Percentiles rank a stretch among this genome's conserved stretches.
These are phyloP conservation scores for Colletotrichum echinochloae DNA, from an alignment of 2,329 filamentous ascomycete genomes.

Conservation along the genomic window DNA sequence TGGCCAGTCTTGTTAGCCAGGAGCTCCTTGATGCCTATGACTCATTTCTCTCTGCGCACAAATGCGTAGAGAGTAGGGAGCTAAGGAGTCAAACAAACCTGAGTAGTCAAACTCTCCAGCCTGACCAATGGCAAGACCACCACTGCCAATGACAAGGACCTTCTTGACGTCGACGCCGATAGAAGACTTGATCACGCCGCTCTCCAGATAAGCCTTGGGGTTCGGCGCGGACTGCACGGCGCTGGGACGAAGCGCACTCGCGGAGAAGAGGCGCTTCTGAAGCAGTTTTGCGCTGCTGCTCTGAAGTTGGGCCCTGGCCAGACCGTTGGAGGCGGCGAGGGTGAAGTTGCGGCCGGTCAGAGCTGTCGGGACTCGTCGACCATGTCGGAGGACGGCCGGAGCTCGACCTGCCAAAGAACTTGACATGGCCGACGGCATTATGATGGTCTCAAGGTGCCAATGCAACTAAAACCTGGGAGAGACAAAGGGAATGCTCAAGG, in stretches of 20 bases:
- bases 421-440: conserved; percentile 56
- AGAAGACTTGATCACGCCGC: conserved; percentile 84
- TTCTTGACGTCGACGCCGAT: conserved; percentile 93
- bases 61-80: conserved; percentile 1
- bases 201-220: conserved; percentile 88
- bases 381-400: conserved; percentile 68
- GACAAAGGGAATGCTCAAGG: conserved; percentile 28
- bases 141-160: conserved; percentile 94
- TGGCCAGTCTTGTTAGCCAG: conserved; percentile 42
- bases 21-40: conserved; percentile 22
- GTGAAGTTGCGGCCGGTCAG: conserved; percentile 60
- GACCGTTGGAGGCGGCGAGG: conserved; percentile 50
- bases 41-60: conserved; percentile 24
- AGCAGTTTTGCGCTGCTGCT: conserved; percentile 47
- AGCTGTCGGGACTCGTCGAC: conserved; percentile 61
- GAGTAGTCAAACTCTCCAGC: conserved; percentile 99
- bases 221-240: conserved; percentile 78
- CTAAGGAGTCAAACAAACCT: conserved; percentile 70
- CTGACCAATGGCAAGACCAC: conserved; percentile 95
- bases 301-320: conserved; percentile 50
- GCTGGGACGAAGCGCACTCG: conserved; percentile 57
- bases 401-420: conserved; percentile 66
- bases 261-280: conserved; percentile 63
- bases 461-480: conserved; percentile 25
- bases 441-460: conserved; percentile 29